These are phyloP conservation scores for Ogataea methanolica DNA, from an alignment of 805 yeast species.

Conservation along the genomic window DNA sequence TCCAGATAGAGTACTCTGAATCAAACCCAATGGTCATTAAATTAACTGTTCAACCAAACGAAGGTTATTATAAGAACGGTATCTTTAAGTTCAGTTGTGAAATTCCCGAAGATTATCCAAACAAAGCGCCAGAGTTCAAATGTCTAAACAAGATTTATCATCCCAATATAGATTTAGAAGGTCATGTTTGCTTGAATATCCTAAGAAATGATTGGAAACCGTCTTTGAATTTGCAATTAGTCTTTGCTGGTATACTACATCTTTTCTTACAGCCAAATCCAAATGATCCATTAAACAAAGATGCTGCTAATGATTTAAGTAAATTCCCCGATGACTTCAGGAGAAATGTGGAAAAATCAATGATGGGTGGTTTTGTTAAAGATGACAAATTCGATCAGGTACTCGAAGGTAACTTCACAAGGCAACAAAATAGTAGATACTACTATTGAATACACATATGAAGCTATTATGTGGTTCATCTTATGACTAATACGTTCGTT, in stretches of 20 bases:
- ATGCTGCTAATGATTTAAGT: constrained; percentile 64
- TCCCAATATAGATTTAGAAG: constrained; percentile 88
- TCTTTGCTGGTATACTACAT: constrained; percentile 80
- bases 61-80: constrained; percentile 71
- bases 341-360: constrained; percentile 51
- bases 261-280: constrained; percentile 88
- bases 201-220: constrained; percentile 97
- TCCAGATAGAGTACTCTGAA: constrained; percentile 46
- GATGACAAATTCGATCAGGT: constrained; percentile 63
- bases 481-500: no score
- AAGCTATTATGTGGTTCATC: neutral
- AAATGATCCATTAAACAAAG: constrained; percentile 87
- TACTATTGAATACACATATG: neutral
- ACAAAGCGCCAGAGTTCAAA: constrained; percentile 84
- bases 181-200: constrained; percentile 88
- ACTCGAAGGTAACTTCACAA: constrained; percentile 9
- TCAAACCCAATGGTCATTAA: constrained; percentile 58
- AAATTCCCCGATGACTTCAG: constrained; percentile 46
- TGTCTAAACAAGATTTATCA: constrained; percentile 76
- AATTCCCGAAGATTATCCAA: constrained; percentile 75
- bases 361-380: constrained; percentile 69
- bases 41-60: constrained; percentile 57
- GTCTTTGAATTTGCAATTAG: constrained; percentile 73
- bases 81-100: constrained; percentile 62
- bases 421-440: neutral